Conservation (phyloP, 495 filamentous ascomycete species). For the Eremomyces bilateralis region DNA sequence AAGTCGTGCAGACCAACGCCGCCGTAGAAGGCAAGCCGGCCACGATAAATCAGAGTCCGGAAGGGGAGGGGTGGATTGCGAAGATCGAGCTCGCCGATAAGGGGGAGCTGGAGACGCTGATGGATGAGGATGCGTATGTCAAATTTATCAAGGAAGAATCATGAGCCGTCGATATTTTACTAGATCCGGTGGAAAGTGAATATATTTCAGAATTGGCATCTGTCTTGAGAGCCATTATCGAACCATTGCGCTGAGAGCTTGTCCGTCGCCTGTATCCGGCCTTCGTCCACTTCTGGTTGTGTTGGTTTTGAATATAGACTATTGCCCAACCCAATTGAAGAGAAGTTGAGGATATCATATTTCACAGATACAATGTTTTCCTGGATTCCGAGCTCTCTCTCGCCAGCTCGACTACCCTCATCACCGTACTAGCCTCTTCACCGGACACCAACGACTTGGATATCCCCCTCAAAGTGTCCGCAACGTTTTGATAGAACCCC, state of each 20-base stretch:
- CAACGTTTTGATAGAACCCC: constrained; percentile 51
- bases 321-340: no score
- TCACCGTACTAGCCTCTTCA: constrained; percentile 44
- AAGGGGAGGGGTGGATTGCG: constrained; percentile 80
- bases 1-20: constrained; percentile 46
- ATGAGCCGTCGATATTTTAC: neutral
- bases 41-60: constrained; percentile 65
- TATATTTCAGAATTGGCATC: no score
- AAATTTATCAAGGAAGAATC: constrained; percentile 30
- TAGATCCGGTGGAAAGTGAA: no score
- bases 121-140: constrained; percentile 54
- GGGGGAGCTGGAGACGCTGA: constrained; percentile 49
- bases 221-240: no score
- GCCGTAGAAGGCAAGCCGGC: constrained; percentile 63
- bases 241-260: no score
- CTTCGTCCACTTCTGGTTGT: no score
- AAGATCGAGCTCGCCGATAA: constrained; percentile 54
- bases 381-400: constrained; percentile 43
- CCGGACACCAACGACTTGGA: constrained; percentile 51
- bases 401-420: constrained; percentile 53
- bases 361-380: constrained; percentile 36
- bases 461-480: constrained; percentile 34
- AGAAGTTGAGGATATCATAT: no score
- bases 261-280: no score
- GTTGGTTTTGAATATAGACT: no score